A percentile compares a stretch with the other conserved stretches of the same genome.
Conservation (phyloP, 441 rosid species). For the Syzygium malaccense region DNA sequence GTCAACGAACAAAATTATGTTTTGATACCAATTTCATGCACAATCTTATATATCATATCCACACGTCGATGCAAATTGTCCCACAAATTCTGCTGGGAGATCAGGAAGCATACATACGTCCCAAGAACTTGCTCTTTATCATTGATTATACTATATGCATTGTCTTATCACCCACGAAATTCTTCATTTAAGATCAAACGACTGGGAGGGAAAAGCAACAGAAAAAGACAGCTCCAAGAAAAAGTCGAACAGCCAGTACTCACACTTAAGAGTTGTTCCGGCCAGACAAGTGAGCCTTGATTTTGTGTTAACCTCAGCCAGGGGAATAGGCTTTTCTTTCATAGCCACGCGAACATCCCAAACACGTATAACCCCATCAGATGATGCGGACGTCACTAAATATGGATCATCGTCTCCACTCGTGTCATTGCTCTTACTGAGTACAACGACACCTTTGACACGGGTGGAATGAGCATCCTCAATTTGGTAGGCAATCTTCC, state of each 20-base stretch:
- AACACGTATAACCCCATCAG: slow-evolving; percentile 85
- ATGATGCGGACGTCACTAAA: slow-evolving; percentile 75
- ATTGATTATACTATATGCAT: neutral
- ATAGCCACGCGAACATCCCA: slow-evolving; percentile 82
- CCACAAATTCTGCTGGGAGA: neutral
- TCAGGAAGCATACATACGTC: neutral
- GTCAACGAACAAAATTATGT: neutral
- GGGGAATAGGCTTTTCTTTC: slow-evolving; percentile 59
- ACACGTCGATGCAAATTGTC: neutral
- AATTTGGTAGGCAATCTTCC: slow-evolving; percentile 68
- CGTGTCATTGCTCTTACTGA: slow-evolving; percentile 38
- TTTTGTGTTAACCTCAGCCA: slow-evolving; percentile 79
- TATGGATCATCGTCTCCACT: slow-evolving; percentile 54
- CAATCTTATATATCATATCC: neutral
- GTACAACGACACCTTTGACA: slow-evolving; percentile 76
- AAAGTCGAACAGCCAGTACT: slow-evolving; percentile 19
- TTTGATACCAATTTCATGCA: neutral
- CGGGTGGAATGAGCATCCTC: slow-evolving; percentile 80
- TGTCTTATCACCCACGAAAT: neutral
- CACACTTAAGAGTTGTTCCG: slow-evolving; percentile 77
- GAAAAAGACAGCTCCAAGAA: neutral
- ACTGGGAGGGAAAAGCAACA: neutral
- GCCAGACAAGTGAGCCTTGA: slow-evolving; percentile 94
- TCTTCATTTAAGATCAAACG: neutral
- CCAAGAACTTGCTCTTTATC: neutral